Evolutionary conservation across 2,329 filamentous ascomycete genomes (phyloP).

Genomic region (Apiospora arundinis): DNA sequence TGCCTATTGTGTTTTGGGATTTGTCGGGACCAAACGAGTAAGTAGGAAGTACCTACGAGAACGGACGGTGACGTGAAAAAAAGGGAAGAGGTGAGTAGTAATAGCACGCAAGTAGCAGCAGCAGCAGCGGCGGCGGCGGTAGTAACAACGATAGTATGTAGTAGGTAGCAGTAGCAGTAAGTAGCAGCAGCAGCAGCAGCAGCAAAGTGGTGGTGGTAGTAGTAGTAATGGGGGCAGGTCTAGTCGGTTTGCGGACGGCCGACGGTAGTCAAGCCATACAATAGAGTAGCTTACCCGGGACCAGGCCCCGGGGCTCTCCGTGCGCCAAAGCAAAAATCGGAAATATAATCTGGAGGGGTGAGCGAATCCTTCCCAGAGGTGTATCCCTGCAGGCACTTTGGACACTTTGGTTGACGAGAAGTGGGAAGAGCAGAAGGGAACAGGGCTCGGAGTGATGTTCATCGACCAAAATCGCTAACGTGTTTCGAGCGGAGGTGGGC

Average conservation of each 20-base stretch:
- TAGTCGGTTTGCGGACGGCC: slow-evolving; percentile 19
- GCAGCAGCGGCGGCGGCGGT: not conserved
- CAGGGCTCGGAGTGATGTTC: slow-evolving; percentile 45
- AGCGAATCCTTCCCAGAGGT: slow-evolving; percentile 37
- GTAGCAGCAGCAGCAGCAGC: not conserved
- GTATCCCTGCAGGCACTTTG: slow-evolving; percentile 46
- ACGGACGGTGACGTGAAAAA: slow-evolving; percentile 8
- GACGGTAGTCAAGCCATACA: slow-evolving; percentile 21
- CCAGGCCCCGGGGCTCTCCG: slow-evolving; percentile 49
- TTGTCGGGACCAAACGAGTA: not conserved
- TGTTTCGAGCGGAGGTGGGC: slow-evolving; percentile 42
- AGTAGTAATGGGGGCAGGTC: slow-evolving; percentile 16
- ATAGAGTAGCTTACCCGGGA: slow-evolving; percentile 27
- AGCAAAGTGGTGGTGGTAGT: not conserved
- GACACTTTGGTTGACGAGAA: slow-evolving; percentile 24
- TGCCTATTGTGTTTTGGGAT: not conserved
- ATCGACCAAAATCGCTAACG: slow-evolving; percentile 40
- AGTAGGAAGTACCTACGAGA: slow-evolving; percentile 1
- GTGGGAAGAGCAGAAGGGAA: slow-evolving; percentile 38
- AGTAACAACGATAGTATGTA: too few relatives aligned
- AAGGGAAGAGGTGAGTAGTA: slow-evolving; percentile 4
- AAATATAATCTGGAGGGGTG: slow-evolving; percentile 54
- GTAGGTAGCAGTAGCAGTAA: not conserved
- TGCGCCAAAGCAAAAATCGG: slow-evolving; percentile 54
- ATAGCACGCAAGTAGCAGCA: not conserved